Evolutionary conservation across 164 flowering plant genomes (phyloP).

Genomic region (Umbellularia californica): DNA sequence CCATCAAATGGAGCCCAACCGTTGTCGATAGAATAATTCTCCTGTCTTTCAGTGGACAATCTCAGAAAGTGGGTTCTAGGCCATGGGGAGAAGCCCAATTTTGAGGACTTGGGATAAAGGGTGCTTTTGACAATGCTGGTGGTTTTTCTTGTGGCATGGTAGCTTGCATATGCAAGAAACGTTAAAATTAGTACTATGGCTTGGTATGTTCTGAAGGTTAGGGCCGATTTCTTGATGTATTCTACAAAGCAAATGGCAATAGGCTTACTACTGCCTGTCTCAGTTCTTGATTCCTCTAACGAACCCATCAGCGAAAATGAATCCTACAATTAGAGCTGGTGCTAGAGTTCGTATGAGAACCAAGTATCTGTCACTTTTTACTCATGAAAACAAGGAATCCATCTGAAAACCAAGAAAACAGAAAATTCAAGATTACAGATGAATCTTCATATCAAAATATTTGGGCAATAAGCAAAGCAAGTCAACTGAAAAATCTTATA

Average conservation of each 20-base stretch:
- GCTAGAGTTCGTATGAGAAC: not conserved
- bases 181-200: slow-evolving; percentile 69
- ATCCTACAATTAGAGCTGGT: no score
- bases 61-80: slow-evolving; percentile 16
- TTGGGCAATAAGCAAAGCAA: not conserved
- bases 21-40: slow-evolving; percentile 9
- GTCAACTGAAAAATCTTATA: no score
- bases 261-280: slow-evolving; percentile 38
- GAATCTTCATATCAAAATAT: not conserved
- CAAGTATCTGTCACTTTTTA: not conserved
- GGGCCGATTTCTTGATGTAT: slow-evolving; percentile 19
- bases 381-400: not conserved
- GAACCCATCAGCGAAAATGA: slow-evolving; percentile 19
- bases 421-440: not conserved
- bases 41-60: slow-evolving; percentile 7
- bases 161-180: slow-evolving; percentile 71
- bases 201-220: slow-evolving; percentile 67
- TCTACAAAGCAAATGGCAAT: slow-evolving; percentile 52
- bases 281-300: slow-evolving; percentile 14
- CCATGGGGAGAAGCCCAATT: slow-evolving; percentile 27
- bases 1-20: slow-evolving; percentile 92
- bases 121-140: slow-evolving; percentile 79
- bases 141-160: slow-evolving; percentile 81
- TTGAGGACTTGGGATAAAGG: slow-evolving; percentile 63
- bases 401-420: slow-evolving; percentile 10